These are phyloP conservation scores for Cladosporium sp. DNA, from an alignment of 2,329 filamentous ascomycete species.

Conservation along the genomic window DNA sequence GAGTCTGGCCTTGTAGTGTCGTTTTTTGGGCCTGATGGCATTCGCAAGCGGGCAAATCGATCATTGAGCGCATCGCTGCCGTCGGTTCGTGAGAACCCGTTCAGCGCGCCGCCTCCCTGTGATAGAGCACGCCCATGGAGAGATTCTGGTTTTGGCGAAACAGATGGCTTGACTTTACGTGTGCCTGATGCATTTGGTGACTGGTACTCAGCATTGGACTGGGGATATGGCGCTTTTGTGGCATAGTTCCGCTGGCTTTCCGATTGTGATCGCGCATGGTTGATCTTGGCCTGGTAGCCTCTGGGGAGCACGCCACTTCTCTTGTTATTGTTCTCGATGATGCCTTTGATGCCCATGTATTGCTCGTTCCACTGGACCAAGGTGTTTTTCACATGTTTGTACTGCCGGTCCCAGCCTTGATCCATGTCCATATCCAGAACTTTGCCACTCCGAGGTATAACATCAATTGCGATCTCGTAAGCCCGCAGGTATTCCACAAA, in stretches of 20 bases:
- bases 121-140: slow-evolving; percentile 62
- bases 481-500: slow-evolving; percentile 83
- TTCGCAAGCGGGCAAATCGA: slow-evolving; percentile 34
- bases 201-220: slow-evolving; percentile 12
- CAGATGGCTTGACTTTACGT: slow-evolving; percentile 32
- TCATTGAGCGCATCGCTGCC: slow-evolving; percentile 47
- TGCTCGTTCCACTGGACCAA: slow-evolving; percentile 38
- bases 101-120: slow-evolving; percentile 30
- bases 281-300: slow-evolving; percentile 17
- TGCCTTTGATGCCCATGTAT: slow-evolving; percentile 50
- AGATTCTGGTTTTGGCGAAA: slow-evolving; percentile 63
- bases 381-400: slow-evolving; percentile 42
- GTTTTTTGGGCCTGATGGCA: slow-evolving; percentile 19
- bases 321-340: slow-evolving; percentile 54
- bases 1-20: slow-evolving; percentile 29
- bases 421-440: slow-evolving; percentile 17
- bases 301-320: slow-evolving; percentile 50
- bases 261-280: slow-evolving; percentile 21
- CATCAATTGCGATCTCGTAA: slow-evolving; percentile 73
- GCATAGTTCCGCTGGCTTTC: slow-evolving; percentile 23
- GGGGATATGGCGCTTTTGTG: slow-evolving; percentile 18
- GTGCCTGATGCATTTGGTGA: slow-evolving; percentile 16
- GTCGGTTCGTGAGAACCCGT: slow-evolving; percentile 33
- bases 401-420: slow-evolving; percentile 29
- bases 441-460: slow-evolving; percentile 65